Percentiles rank a stretch among this genome's conserved stretches.
Evolutionary conservation across 176 grass and related monocot genomes (phyloP).

Genomic region (Metroxylon sagu): DNA sequence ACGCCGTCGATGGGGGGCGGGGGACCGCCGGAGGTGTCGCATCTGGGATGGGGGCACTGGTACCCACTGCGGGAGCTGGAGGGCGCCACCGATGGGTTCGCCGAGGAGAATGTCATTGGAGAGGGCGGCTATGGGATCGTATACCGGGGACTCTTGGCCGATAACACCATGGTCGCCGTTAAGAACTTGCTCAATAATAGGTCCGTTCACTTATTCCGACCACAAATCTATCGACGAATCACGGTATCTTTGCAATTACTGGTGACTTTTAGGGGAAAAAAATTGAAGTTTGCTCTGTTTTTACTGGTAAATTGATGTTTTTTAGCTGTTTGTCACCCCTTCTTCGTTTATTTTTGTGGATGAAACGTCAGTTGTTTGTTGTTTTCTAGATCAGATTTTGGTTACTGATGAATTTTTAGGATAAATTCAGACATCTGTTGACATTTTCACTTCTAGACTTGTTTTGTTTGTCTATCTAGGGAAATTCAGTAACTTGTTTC

Average conservation of each 20-base stretch:
- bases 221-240: not conserved
- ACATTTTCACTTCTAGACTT: not conserved
- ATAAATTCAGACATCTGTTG: no score
- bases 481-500: no score
- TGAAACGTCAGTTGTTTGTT: no score
- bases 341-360: no score
- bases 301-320: no score
- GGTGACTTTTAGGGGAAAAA: no score
- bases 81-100: conserved; percentile 49
- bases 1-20: conserved; percentile 8
- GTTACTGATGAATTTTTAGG: no score
- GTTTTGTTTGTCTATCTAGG: not conserved
- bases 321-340: no score
- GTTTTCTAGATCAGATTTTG: no score
- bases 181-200: conserved; percentile 94
- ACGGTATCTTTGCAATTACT: no score
- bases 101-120: conserved; percentile 58
- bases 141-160: conserved; percentile 51
- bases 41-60: conserved; percentile 60
- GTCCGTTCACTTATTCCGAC: conserved; percentile 3
- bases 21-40: conserved; percentile 40
- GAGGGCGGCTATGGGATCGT: conserved; percentile 89
- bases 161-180: conserved; percentile 65
- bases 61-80: conserved; percentile 64
- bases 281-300: no score